These are phyloP conservation scores for Polytrichum commune DNA, from an alignment of 225 moss, liverwort and hornwort species.

Conservation along the genomic window DNA sequence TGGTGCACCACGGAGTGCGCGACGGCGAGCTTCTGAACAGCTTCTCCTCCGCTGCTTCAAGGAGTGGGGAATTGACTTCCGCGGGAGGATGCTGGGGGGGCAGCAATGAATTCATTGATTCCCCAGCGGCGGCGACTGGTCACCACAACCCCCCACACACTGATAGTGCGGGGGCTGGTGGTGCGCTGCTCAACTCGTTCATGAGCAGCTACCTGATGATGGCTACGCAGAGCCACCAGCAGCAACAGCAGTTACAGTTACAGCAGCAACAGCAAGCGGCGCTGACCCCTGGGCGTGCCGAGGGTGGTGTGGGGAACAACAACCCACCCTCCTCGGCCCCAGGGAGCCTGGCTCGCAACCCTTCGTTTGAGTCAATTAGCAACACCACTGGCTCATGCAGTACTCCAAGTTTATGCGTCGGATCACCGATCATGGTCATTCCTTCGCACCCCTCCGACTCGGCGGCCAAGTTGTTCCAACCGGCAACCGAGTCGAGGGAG, in stretches of 20 bases:
- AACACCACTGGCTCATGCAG: conserved; percentile 65
- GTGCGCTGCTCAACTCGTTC: conserved; percentile 16
- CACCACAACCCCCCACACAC: too few relatives aligned
- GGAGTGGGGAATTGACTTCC: conserved; percentile 24
- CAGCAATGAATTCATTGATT: too few relatives aligned
- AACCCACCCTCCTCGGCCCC: conserved; percentile 34
- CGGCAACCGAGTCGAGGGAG: conserved; percentile 31
- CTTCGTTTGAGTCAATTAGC: conserved; percentile 59
- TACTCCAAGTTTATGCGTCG: conserved; percentile 76
- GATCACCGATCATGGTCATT: conserved; percentile 56
- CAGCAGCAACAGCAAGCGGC: not conserved
- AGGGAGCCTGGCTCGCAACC: conserved; percentile 44
- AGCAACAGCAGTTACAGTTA: not conserved
- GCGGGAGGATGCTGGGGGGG: too few relatives aligned
- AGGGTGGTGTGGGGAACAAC: conserved; percentile 7
- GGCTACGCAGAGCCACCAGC: conserved; percentile 22
- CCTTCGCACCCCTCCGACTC: conserved; percentile 54
- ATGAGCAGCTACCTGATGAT: conserved; percentile 38
- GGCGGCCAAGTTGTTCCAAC: conserved; percentile 21
- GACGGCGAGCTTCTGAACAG: conserved; percentile 25
- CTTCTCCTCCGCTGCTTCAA: conserved; percentile 33
- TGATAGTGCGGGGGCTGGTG: too few relatives aligned
- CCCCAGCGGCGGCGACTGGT: too few relatives aligned
- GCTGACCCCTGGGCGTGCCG: conserved; percentile 48
- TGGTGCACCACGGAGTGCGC: conserved; percentile 12